Conservation (phyloP, 805 yeast species). For the Millerozyma acaciae region DNA sequence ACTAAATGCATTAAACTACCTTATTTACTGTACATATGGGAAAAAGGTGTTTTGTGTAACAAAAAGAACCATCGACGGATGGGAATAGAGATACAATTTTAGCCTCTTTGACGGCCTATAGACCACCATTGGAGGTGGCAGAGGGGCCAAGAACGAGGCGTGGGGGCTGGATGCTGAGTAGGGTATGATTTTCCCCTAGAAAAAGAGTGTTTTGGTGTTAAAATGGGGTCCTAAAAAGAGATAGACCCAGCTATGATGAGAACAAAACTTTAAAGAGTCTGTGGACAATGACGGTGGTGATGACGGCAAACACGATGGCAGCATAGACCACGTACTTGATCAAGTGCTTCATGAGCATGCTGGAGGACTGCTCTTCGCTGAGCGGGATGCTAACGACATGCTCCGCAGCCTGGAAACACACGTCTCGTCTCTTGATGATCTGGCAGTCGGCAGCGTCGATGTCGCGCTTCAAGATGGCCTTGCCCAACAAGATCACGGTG, state of each 20-base stretch:
- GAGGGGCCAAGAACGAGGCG: too few relatives aligned
- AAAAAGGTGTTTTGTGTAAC: too few relatives aligned
- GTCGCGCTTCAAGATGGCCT: conserved; percentile 36
- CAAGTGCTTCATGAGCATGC: conserved; percentile 18
- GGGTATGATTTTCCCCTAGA: conserved; percentile 11
- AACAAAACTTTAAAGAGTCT: conserved; percentile 23
- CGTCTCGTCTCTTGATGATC: conserved; percentile 31
- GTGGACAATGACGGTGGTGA: conserved; percentile 23
- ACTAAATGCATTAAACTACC: too few relatives aligned
- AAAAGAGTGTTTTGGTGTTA: conserved; percentile 21
- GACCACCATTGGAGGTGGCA: too few relatives aligned
- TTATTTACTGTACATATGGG: too few relatives aligned
- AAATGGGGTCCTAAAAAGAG: too few relatives aligned
- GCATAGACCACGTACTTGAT: conserved; percentile 22
- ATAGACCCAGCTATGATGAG: too few relatives aligned
- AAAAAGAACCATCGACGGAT: too few relatives aligned
- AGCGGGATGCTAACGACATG: conserved; percentile 41
- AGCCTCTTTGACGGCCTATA: too few relatives aligned
- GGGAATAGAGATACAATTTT: too few relatives aligned
- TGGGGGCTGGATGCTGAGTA: too few relatives aligned
- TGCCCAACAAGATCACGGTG: conserved; percentile 35
- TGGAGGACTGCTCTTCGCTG: conserved; percentile 27
- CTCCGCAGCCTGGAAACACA: conserved; percentile 40
- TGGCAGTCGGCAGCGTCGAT: conserved; percentile 26
- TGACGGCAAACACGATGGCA: conserved; percentile 20